phyloP scores from a whole-genome alignment of 345 rosid species.

The Gossypium raimondii region DNA sequence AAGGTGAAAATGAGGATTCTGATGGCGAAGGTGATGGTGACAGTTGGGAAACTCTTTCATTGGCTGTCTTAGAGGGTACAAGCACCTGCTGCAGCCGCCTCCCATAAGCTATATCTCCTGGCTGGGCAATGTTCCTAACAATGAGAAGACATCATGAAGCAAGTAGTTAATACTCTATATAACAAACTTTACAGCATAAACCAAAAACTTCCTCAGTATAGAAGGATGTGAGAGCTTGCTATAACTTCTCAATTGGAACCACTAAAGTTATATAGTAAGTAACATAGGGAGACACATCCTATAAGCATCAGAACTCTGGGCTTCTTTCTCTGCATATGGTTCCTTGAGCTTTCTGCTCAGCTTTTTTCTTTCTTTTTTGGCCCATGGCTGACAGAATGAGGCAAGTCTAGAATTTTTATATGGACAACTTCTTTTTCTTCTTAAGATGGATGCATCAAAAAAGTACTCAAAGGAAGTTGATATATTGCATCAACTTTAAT shows the following conservation, averaged over 20 bases:
- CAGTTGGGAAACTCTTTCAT: constrained; percentile 11
- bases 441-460: not conserved
- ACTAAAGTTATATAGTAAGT: not conserved
- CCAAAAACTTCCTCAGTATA: not conserved
- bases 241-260: not conserved
- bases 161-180: not conserved
- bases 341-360: not conserved
- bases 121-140: constrained; percentile 33
- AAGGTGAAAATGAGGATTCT: not conserved
- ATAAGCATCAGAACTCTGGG: not conserved
- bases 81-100: constrained; percentile 39
- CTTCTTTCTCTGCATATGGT: not conserved
- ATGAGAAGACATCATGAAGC: constrained; percentile 19
- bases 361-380: no score
- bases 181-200: not conserved
- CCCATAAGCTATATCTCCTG: constrained; percentile 27
- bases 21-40: constrained; percentile 21
- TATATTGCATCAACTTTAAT: not conserved
- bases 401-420: no score
- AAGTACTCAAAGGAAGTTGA: not conserved
- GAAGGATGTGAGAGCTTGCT: not conserved
- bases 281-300: not conserved
- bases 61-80: constrained; percentile 15
- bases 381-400: no score
- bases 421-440: no score